phyloP scores from a whole-genome alignment of 495 filamentous ascomycete genomes.

The Annulohypoxylon moriforme region DNA sequence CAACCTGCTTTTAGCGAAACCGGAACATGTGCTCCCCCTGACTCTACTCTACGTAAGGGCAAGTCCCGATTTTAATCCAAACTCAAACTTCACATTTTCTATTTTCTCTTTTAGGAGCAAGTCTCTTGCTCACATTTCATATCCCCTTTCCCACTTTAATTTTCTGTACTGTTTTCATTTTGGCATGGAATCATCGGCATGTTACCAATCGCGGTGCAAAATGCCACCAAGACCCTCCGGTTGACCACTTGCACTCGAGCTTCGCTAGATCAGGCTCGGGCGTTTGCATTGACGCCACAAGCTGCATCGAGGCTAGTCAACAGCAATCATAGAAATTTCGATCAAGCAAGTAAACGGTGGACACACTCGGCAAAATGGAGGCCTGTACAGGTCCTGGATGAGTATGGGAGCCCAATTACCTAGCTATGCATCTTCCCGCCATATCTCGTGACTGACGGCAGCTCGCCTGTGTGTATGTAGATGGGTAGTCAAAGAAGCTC shows the following conservation, averaged over 20 bases:
- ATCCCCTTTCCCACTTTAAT: background rate
- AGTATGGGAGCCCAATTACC: conserved; percentile 64
- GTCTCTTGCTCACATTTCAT: background rate
- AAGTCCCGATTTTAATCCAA: conserved; percentile 13
- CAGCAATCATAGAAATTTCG: background rate
- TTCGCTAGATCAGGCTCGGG: conserved; percentile 25
- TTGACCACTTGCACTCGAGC: conserved; percentile 44
- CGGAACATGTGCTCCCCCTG: conserved; percentile 34
- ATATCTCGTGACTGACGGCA: conserved; percentile 41
- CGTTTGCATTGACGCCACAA: conserved; percentile 6
- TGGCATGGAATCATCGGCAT: conserved; percentile 63
- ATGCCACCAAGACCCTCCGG: conserved; percentile 57
- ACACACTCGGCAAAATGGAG: conserved; percentile 72
- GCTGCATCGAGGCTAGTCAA: conserved; percentile 20
- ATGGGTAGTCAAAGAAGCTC: conserved; percentile 86
- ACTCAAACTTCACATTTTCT: conserved; percentile 2
- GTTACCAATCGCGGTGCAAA: conserved; percentile 57
- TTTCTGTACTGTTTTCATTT: conserved; percentile 21
- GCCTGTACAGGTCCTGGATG: conserved; percentile 84
- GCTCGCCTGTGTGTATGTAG: conserved; percentile 56
- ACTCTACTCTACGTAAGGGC: conserved; percentile 14
- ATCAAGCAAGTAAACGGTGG: conserved; percentile 27
- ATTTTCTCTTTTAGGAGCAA: background rate
- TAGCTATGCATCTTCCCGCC: conserved; percentile 14
- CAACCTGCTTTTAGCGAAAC: conserved; percentile 30